Base-by-base conservation (phyloP, 345 rosid species). In the Lepidium didymum region DNA sequence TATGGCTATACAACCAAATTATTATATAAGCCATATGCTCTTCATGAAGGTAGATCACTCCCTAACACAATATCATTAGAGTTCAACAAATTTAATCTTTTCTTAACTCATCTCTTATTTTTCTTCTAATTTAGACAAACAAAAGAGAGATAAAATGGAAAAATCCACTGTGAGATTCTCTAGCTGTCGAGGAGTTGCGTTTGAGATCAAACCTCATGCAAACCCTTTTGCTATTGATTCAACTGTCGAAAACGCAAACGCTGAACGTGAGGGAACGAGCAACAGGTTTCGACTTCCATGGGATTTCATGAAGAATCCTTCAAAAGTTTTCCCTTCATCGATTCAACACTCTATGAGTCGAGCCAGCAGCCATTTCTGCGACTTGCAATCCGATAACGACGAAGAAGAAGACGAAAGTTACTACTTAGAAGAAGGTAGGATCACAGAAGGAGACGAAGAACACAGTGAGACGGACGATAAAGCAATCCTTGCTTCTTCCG, bases 291-390 rank as follows among this genome's bases (percentile, higher is more conserved):
- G 81, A 78, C 64, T 76, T 59, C 81, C 83, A 8, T 80, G 82
- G 85, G 44, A 70, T 14, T 51, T 51, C 62, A 40, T 34, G 51
- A 79, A 78, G 37, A 60, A 67, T 78, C 68, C 79, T 5, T 80
- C 85, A 4, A 76, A 42, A 56, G 73, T 83, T 27, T 64, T 80
- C 54, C 81, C 78, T 70, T 83, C 86, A 50, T 21, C 82, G 10
- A 19, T 84, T 4, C 61, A 62, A 56, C 77, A 73, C 49, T 80
- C 92, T 4, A 15, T 36, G 21, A 88, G 96, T 67, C 76, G 74
- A 62, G 8, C 83, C 4, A 88, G 92, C 51, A 82, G 92, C 80
- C 97, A 86, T 77, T 88, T 83, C 77, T 85, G 93, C 41, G 93
- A 91, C 21, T 78, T 85, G 9, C 90, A 90, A 5, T 58, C 52